Base-by-base conservation (phyloP, 257 asterid genomes). In the Fraxinus pennsylvanica region DNA sequence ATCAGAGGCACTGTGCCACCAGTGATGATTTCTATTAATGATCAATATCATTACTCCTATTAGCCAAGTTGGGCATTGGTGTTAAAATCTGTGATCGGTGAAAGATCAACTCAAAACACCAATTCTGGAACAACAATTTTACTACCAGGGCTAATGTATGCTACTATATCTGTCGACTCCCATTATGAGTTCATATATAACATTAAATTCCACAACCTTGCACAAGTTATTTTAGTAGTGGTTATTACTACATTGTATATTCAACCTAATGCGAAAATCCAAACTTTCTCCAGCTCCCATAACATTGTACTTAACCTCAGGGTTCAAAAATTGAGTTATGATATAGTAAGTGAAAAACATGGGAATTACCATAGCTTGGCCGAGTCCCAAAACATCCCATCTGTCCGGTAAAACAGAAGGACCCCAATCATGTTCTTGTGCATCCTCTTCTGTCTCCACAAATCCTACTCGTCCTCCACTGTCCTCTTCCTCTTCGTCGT, bases 381-480 rank as follows among this genome's bases (percentile, higher is more conserved):
- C 99, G 65, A 95, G 98, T 21, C 99, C 99, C 86, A 95, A 84
- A 41, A 92, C 97, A 73, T 93, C 94, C 97, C 96, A 95, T 82
- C 83, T 85, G 7, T 90, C 92, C 5, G 98, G 94, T 80, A 81
- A 61, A 72, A 83, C 45, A 71, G 89, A 43, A 33, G 82, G 69
- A n/a, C 78, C n/a, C 25, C 68, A 25, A 41, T 35, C 29, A 59
- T 76, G 79, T 39, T 73, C 75, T 65, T 13, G 45, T 30, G 59
- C 76, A 17, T 74, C 74, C 10, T 77, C 69, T n/a, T 72, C 87
- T 30, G 36, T 79, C 73, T 75, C 35, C 5, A 15, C 74, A 19
- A 71, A 9, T 13, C 47, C 75, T 32, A 45, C 79, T 25, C 33
- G 41, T 29, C 78, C 84, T 14, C 67, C 84, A 35, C 74, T 63